Evolutionary conservation across 805 yeast species (phyloP).

Genomic region (Cyberlindnera veronae): DNA sequence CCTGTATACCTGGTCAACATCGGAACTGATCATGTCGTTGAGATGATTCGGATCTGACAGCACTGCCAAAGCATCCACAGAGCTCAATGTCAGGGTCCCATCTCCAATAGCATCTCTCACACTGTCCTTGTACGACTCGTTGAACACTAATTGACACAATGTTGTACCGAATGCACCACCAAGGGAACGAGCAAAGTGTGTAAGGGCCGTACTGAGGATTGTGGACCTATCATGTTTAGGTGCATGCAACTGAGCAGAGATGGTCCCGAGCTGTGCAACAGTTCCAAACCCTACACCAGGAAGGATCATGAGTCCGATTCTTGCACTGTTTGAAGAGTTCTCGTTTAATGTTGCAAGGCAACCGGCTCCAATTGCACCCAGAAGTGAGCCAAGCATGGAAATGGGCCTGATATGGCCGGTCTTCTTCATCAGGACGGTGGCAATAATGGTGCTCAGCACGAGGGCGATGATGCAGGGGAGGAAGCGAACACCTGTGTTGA

Average conservation of each 20-base stretch:
- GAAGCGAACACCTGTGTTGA: slow-evolving; percentile 42
- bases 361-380: slow-evolving; percentile 35
- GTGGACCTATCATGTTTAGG: slow-evolving; percentile 47
- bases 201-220: slow-evolving; percentile 41
- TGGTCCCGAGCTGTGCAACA: slow-evolving; percentile 30
- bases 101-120: too few relatives aligned
- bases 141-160: slow-evolving; percentile 39
- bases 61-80: too few relatives aligned
- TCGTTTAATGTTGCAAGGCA: slow-evolving; percentile 30
- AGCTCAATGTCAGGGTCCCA: too few relatives aligned
- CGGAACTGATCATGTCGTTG: too few relatives aligned
- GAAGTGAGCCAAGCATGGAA: slow-evolving; percentile 27
- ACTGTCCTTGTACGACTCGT: slow-evolving; percentile 23
- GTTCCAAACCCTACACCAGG: slow-evolving; percentile 35
- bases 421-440: slow-evolving; percentile 31
- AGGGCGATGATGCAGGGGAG: slow-evolving; percentile 42
- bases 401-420: slow-evolving; percentile 35
- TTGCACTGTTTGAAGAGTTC: slow-evolving; percentile 26
- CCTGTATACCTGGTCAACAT: too few relatives aligned
- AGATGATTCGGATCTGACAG: too few relatives aligned
- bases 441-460: slow-evolving; percentile 19
- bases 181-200: slow-evolving; percentile 39
- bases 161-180: slow-evolving; percentile 41
- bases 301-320: slow-evolving; percentile 36
- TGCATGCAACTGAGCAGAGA: slow-evolving; percentile 35